A percentile compares a stretch with the other conserved stretches of the same genome.
Evolutionary conservation across 2,329 filamentous ascomycete species (phyloP).

Genomic region (Sporothrix schenckii): DNA sequence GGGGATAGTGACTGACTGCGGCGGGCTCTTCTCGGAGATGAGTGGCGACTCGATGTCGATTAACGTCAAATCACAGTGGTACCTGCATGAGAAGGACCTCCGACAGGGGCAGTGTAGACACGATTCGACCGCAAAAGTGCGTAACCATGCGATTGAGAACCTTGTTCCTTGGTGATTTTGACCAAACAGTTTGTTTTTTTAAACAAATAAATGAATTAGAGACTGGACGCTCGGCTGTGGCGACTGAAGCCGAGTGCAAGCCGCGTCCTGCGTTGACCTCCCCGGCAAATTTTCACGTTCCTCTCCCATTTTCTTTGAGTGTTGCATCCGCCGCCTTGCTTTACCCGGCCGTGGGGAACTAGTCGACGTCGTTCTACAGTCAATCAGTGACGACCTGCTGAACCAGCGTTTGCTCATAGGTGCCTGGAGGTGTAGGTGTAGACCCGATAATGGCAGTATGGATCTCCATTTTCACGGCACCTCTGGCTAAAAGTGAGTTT

Average conservation of each 20-base stretch:
- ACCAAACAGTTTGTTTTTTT: too few species aligned
- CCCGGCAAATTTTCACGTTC: too few species aligned
- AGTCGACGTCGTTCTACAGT: background rate
- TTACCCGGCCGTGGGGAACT: slow-evolving; percentile 13
- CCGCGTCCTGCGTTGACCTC: background rate
- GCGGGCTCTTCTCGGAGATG: background rate
- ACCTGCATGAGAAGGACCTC: background rate
- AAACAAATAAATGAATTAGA: too few species aligned
- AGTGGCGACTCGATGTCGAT: background rate
- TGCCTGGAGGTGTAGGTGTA: background rate
- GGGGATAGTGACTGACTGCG: background rate
- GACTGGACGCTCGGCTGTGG: too few species aligned
- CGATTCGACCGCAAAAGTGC: too few species aligned
- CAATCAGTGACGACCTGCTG: background rate
- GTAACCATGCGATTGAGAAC: too few species aligned
- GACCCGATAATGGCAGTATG: background rate
- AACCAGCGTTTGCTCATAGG: background rate
- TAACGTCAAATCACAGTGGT: background rate
- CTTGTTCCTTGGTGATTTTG: too few species aligned
- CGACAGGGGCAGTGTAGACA: too few species aligned
- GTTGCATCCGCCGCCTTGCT: background rate
- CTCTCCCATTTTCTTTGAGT: background rate
- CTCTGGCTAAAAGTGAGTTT: slow-evolving; percentile 5
- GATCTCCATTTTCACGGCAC: background rate
- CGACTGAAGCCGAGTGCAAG: too few species aligned